Evolutionary conservation across 2,329 filamentous ascomycete genomes (phyloP).

Genomic region (Colletotrichum eremochloae): DNA sequence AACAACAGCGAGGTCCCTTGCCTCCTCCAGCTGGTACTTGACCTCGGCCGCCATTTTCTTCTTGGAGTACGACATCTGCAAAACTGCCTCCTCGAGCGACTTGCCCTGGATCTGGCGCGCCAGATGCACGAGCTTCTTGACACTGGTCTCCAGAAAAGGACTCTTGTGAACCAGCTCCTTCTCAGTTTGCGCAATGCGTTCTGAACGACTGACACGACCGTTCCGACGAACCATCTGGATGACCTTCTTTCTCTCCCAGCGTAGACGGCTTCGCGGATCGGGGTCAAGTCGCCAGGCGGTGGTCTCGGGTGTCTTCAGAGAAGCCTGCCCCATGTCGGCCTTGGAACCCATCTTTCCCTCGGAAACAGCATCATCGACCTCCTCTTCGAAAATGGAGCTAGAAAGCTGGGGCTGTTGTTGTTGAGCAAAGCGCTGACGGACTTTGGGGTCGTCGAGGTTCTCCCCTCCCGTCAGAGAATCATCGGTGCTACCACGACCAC

Average conservation of each 20-base stretch:
- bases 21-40: conserved; percentile 81
- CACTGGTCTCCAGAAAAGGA: conserved; percentile 82
- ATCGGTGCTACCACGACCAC: background rate
- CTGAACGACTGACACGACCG: conserved; percentile 74
- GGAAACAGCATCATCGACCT: conserved; percentile 56
- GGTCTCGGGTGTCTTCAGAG: conserved; percentile 59
- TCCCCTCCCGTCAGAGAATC: conserved; percentile 47
- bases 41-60: conserved; percentile 92
- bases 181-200: conserved; percentile 76
- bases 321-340: conserved; percentile 48
- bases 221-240: conserved; percentile 79
- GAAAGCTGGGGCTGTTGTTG: conserved; percentile 55
- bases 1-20: conserved; percentile 84
- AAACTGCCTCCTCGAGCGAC: conserved; percentile 91
- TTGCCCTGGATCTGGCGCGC: conserved; percentile 93
- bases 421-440: conserved; percentile 57
- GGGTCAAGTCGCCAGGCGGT: conserved; percentile 80
- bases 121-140: conserved; percentile 92
- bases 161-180: conserved; percentile 70
- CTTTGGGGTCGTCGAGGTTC: conserved; percentile 59
- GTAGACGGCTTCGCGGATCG: conserved; percentile 75
- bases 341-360: conserved; percentile 50
- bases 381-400: conserved; percentile 75
- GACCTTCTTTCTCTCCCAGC: conserved; percentile 88
- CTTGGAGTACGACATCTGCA: conserved; percentile 95